phyloP scores from a whole-genome alignment of 192 early-diverging fungal genomes.

The Dissophora globulifera region DNA sequence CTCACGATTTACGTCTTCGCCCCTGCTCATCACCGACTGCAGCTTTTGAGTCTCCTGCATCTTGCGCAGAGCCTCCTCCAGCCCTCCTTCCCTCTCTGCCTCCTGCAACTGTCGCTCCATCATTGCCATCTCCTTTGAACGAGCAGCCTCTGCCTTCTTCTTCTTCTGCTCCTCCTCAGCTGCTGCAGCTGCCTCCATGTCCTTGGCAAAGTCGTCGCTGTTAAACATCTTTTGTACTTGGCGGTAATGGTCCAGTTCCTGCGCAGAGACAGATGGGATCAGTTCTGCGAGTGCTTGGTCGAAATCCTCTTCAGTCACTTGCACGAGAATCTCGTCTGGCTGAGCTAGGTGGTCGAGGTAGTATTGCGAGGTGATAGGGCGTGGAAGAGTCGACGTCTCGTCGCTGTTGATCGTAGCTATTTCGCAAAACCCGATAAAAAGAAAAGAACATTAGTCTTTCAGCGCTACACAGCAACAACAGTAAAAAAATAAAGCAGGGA shows the following conservation, averaged over 20 bases:
- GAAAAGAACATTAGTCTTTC: background rate
- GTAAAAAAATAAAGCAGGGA: background rate
- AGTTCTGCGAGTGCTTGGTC: constrained; percentile 82
- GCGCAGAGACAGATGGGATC: constrained; percentile 87
- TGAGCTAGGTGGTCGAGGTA: constrained; percentile 87
- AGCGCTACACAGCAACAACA: background rate
- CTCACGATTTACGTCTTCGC: too few species aligned
- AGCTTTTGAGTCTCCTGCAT: constrained; percentile 35
- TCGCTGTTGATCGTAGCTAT: constrained; percentile 53
- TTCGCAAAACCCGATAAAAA: background rate
- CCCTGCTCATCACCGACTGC: too few species aligned
- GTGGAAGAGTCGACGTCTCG: constrained; percentile 55
- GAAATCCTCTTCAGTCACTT: constrained; percentile 88
- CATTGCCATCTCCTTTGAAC: too few species aligned
- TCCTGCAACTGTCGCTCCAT: background rate
- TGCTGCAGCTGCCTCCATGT: constrained; percentile 41
- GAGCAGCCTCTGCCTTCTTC: constrained; percentile 9
- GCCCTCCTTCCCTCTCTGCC: background rate
- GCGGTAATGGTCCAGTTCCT: constrained; percentile 89
- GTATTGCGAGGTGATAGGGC: constrained; percentile 87
- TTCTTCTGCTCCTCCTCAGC: constrained; percentile 28
- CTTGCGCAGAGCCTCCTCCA: constrained; percentile 22
- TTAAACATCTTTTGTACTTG: constrained; percentile 85
- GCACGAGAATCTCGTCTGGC: constrained; percentile 78
- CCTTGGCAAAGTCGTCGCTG: constrained; percentile 50